phyloP scores from a whole-genome alignment of 2,329 filamentous ascomycete genomes.

The Botryotinia convoluta region DNA sequence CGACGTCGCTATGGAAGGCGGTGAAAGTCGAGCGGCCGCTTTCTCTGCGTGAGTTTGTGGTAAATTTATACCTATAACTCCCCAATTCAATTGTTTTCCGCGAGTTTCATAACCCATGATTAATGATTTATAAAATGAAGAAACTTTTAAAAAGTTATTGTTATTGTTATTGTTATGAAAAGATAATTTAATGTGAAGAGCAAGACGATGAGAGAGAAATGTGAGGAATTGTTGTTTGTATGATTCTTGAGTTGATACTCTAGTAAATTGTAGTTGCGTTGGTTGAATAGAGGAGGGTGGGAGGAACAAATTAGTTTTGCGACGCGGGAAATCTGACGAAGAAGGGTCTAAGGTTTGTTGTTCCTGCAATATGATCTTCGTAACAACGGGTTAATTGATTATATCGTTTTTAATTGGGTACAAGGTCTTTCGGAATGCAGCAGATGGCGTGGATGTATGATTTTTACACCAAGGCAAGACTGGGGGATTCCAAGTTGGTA shows the following conservation, averaged over 20 bases:
- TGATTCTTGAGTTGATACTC: neutral
- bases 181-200: neutral
- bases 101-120: slow-evolving; percentile 95
- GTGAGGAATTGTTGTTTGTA: neutral
- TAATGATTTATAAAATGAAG: slow-evolving; percentile 25
- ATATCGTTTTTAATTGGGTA: slow-evolving; percentile 28
- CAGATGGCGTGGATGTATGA: slow-evolving; percentile 15
- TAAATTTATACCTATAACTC: slow-evolving; percentile 88
- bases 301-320: slow-evolving; percentile 23
- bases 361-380: slow-evolving; percentile 38
- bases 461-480: slow-evolving; percentile 14
- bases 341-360: slow-evolving; percentile 30
- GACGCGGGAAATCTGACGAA: slow-evolving; percentile 26
- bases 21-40: slow-evolving; percentile 45
- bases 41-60: slow-evolving; percentile 63
- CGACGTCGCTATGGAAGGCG: slow-evolving; percentile 34
- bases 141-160: slow-evolving; percentile 4
- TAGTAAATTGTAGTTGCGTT: too few relatives aligned
- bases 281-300: neutral
- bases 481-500: slow-evolving; percentile 7
- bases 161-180: slow-evolving; percentile 11
- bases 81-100: slow-evolving; percentile 90
- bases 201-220: neutral
- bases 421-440: slow-evolving; percentile 33
- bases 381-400: slow-evolving; percentile 30